Percentiles rank a stretch among this genome's conserved stretches.
These are phyloP conservation scores for Exserohilum rostratum DNA, from an alignment of 2,329 filamentous ascomycete genomes.

Conservation along the genomic window DNA sequence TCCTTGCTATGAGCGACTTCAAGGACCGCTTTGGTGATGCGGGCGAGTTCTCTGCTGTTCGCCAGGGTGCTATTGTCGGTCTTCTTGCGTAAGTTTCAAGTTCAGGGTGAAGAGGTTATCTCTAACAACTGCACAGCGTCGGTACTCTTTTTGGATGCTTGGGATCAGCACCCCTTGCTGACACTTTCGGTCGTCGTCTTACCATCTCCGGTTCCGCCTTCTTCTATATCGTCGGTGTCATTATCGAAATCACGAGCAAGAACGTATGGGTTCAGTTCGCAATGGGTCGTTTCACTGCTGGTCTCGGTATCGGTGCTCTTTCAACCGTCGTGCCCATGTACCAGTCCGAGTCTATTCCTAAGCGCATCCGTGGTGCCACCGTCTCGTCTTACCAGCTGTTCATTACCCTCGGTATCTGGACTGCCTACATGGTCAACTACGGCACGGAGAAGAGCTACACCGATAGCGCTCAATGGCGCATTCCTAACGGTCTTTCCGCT, in stretches of 20 bases:
- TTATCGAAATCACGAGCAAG: slow-evolving; percentile 68
- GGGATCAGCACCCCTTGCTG: slow-evolving; percentile 62
- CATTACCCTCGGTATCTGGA: slow-evolving; percentile 70
- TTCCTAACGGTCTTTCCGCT: slow-evolving; percentile 66
- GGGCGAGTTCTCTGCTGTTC: slow-evolving; percentile 40
- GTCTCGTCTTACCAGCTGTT: slow-evolving; percentile 70
- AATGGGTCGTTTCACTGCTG: slow-evolving; percentile 66
- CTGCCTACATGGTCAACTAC: slow-evolving; percentile 61
- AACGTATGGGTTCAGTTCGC: slow-evolving; percentile 68
- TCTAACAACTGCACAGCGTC: slow-evolving; percentile 46
- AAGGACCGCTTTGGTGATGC: slow-evolving; percentile 41
- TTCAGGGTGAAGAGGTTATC: neutral
- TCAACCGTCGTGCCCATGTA: slow-evolving; percentile 67
- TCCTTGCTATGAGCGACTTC: slow-evolving; percentile 46
- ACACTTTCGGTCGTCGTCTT: slow-evolving; percentile 64
- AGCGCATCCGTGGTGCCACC: slow-evolving; percentile 67
- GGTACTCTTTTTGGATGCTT: slow-evolving; percentile 78
- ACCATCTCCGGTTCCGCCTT: slow-evolving; percentile 67
- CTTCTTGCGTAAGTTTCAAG: slow-evolving; percentile 36
- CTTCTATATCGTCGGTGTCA: slow-evolving; percentile 68
- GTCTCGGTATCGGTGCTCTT: slow-evolving; percentile 68
- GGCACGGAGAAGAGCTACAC: slow-evolving; percentile 60
- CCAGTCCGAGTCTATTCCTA: slow-evolving; percentile 69
- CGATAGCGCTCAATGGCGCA: slow-evolving; percentile 65
- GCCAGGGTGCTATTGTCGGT: slow-evolving; percentile 46